phyloP scores from a whole-genome alignment of 2,329 filamentous ascomycete species.

The Cladosporium austrohemisphaericum region DNA sequence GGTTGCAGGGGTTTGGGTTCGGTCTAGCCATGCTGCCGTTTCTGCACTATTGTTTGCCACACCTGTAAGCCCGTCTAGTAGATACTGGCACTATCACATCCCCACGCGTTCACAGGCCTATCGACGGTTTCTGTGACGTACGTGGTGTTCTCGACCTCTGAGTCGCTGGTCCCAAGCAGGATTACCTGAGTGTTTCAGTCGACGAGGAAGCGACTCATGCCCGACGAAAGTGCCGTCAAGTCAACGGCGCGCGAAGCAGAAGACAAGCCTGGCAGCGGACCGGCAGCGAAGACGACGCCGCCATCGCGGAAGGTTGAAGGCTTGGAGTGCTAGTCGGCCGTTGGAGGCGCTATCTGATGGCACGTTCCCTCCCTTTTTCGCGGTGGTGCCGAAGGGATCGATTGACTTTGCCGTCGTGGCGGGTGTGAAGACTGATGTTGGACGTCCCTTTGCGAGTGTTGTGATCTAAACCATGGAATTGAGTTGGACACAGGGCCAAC shows the following conservation, averaged over 20 bases:
- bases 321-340: constrained; percentile 1
- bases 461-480: not conserved
- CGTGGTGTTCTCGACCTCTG: too few relatives aligned
- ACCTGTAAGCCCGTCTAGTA: too few relatives aligned
- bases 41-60: too few relatives aligned
- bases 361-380: not conserved
- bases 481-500: too few relatives aligned
- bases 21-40: too few relatives aligned
- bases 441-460: not conserved
- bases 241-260: not conserved
- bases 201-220: not conserved
- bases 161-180: too few relatives aligned
- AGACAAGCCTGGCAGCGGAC: not conserved
- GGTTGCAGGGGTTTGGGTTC: too few relatives aligned
- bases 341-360: not conserved
- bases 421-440: not conserved
- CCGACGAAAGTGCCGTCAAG: not conserved
- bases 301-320: not conserved
- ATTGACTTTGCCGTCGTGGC: not conserved
- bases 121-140: too few relatives aligned
- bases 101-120: too few relatives aligned
- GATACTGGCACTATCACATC: too few relatives aligned
- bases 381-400: not conserved
- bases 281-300: not conserved
- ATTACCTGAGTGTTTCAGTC: too few relatives aligned